These are phyloP conservation scores for Gorgonomyces haynaldii DNA, from an alignment of 192 early-diverging fungal genomes.

Conservation along the genomic window DNA sequence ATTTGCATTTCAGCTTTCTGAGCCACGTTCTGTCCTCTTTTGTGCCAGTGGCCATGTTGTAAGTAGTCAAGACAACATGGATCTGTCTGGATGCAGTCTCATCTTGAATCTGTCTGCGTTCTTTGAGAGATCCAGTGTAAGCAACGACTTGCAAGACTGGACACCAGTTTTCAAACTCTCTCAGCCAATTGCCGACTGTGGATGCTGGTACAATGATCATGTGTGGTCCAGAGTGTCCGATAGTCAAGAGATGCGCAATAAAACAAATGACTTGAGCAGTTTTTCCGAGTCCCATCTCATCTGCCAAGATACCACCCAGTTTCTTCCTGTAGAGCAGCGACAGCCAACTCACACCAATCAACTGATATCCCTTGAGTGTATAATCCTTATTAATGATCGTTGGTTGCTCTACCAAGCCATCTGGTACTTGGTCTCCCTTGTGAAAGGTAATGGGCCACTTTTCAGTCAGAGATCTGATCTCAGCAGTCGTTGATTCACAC, in stretches of 20 bases:
- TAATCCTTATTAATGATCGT: slow-evolving; percentile 45
- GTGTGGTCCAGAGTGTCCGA: slow-evolving; percentile 50
- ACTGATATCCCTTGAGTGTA: slow-evolving; percentile 69
- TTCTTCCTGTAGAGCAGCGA: slow-evolving; percentile 55
- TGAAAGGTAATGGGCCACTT: not conserved
- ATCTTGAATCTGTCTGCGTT: slow-evolving; percentile 35
- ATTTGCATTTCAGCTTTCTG: slow-evolving; percentile 43
- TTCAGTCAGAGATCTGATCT: too few species aligned
- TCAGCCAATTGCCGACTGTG: slow-evolving; percentile 79
- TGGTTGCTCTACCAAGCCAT: slow-evolving; percentile 45
- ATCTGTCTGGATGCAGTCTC: slow-evolving; percentile 33
- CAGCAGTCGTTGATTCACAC: too few species aligned
- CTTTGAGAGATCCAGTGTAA: slow-evolving; percentile 32
- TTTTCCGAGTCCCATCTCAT: slow-evolving; percentile 88
- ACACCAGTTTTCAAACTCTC: slow-evolving; percentile 58
- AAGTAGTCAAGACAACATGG: slow-evolving; percentile 71
- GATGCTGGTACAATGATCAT: slow-evolving; percentile 80
- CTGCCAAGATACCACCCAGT: slow-evolving; percentile 61
- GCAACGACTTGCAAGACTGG: slow-evolving; percentile 20
- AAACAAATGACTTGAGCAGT: slow-evolving; percentile 85
- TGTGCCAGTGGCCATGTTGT: slow-evolving; percentile 59
- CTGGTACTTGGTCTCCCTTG: slow-evolving; percentile 15
- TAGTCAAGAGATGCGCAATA: slow-evolving; percentile 43
- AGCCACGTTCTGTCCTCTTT: slow-evolving; percentile 65
- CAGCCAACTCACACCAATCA: slow-evolving; percentile 82